Base-by-base conservation (phyloP, 352 stramenopile genomes). In the Phytophthora kernoviae region DNA sequence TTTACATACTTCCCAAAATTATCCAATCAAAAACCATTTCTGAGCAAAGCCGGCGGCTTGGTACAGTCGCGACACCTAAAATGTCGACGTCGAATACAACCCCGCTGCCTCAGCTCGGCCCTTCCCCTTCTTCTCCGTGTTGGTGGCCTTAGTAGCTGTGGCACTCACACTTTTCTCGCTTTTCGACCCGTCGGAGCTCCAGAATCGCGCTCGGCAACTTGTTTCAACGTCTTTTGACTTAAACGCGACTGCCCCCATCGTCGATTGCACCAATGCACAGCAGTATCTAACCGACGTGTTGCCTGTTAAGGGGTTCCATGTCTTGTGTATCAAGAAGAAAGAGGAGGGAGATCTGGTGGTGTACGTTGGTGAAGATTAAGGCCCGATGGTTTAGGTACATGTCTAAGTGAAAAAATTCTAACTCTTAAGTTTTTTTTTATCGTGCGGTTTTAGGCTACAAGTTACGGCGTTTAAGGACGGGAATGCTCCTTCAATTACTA, bases 241-340 rank as follows among this genome's bases (percentile, higher is more conserved):
- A 33, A 1, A 44, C 6, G 33, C 14, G 24, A n/a, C n/a, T n/a
- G n/a, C n/a, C n/a, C n/a, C n/a, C n/a, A n/a, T n/a, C n/a, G 65
- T 85, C 7, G 62, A 87, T 48, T 90, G 80, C 42, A 22, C 17
- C 1, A 15, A 50, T 10, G 70, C 77, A 3, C 37, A 77, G 11
- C 58, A 72, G 55, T 84, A 70, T 58, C 54, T 91, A 51, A 91
- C 79, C 0, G 62, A 84, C 21, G 78, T 58, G 9, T 47, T 75
- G 27, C 77, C 78, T 1, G 79, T 92, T 40, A 81, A 84, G 54
- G 82, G 82, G 26, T 90, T 89, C 53, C 83, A 92, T 47, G 77
- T 90, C 26, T 65, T 90, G 14, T 92, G 83, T 36, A 54, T 87
- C 24, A 62, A 81, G 50, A 78, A 77, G n/a, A 49, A 33, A 21